Percentiles rank a stretch among this genome's conserved stretches.
These are phyloP conservation scores for Soucietia sequanensis DNA, from an alignment of 805 yeast genomes.

Conservation along the genomic window DNA sequence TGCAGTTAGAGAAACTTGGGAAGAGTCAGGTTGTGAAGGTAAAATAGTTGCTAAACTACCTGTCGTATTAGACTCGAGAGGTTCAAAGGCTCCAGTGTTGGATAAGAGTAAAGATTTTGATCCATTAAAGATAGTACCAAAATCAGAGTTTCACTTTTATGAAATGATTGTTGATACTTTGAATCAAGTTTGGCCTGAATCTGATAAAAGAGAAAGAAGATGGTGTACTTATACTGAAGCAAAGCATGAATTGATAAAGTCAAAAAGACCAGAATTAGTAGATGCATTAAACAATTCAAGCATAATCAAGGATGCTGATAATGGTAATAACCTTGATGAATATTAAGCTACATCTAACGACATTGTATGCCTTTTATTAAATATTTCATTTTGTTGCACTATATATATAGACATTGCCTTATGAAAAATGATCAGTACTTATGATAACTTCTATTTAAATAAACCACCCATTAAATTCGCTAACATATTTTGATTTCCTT, in stretches of 20 bases:
- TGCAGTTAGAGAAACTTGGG: conserved; percentile 94
- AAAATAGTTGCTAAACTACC: conserved; percentile 56
- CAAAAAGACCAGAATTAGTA: conserved; percentile 66
- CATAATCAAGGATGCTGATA: conserved; percentile 37
- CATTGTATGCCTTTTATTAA: background rate
- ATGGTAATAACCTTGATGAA: conserved; percentile 8
- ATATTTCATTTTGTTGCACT: too few relatives aligned
- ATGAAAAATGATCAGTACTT: too few relatives aligned
- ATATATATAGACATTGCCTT: too few relatives aligned
- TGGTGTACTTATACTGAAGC: conserved; percentile 79
- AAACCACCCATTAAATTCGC: conserved; percentile 65
- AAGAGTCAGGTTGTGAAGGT: conserved; percentile 91
- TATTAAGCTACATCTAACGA: conserved; percentile 8
- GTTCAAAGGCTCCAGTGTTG: conserved; percentile 37
- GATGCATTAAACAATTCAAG: conserved; percentile 60
- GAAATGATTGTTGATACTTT: conserved; percentile 66
- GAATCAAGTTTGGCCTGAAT: conserved; percentile 76
- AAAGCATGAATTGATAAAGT: conserved; percentile 50
- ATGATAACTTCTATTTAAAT: too few relatives aligned
- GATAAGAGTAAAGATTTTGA: conserved; percentile 29
- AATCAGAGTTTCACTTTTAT: conserved; percentile 85
- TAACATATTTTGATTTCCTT: conserved; percentile 42
- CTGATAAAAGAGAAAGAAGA: conserved; percentile 54
- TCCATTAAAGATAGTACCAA: conserved; percentile 50
- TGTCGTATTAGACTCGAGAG: conserved; percentile 56